Percentiles rank a stretch among this genome's conserved stretches.
phyloP scores from a whole-genome alignment of 495 filamentous ascomycete genomes.

The Amorphotheca resinae region DNA sequence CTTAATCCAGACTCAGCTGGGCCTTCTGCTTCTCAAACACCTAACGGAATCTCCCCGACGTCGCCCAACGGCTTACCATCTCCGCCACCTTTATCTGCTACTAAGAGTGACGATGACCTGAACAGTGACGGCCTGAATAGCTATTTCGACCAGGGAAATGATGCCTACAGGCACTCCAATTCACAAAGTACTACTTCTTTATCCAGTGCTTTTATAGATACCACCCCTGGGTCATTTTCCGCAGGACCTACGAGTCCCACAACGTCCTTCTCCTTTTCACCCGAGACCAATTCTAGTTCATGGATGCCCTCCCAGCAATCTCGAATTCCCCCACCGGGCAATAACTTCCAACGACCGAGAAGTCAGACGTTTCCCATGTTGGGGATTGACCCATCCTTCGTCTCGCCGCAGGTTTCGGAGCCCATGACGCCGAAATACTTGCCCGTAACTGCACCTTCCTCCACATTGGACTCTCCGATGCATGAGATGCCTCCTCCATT shows the following conservation, averaged over 20 bases:
- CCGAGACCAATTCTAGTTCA: constrained; percentile 56
- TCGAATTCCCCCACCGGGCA: constrained; percentile 41
- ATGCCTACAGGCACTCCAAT: constrained; percentile 40
- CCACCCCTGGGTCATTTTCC: constrained; percentile 54
- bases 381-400: constrained; percentile 54
- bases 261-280: constrained; percentile 69
- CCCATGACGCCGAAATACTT: constrained; percentile 51
- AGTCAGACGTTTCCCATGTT: constrained; percentile 84
- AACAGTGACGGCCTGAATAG: constrained; percentile 27
- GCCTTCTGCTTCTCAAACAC: constrained; percentile 51
- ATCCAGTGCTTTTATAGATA: constrained; percentile 45
- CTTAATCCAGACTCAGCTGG: constrained; percentile 37
- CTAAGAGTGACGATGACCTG: constrained; percentile 48
- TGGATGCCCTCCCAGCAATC: constrained; percentile 57
- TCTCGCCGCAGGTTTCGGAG: constrained; percentile 51
- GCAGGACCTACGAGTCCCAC: constrained; percentile 70
- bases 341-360: constrained; percentile 60
- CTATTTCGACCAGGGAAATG: constrained; percentile 23
- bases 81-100: constrained; percentile 53
- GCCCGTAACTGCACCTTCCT: constrained; percentile 41
- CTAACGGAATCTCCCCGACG: constrained; percentile 58
- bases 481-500: constrained; percentile 42
- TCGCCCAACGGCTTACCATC: constrained; percentile 53
- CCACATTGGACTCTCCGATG: constrained; percentile 59
- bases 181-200: constrained; percentile 44